Evolutionary conservation across 192 early-diverging fungal species (phyloP).

Genomic region (Fimicolochytrium jonesii): DNA sequence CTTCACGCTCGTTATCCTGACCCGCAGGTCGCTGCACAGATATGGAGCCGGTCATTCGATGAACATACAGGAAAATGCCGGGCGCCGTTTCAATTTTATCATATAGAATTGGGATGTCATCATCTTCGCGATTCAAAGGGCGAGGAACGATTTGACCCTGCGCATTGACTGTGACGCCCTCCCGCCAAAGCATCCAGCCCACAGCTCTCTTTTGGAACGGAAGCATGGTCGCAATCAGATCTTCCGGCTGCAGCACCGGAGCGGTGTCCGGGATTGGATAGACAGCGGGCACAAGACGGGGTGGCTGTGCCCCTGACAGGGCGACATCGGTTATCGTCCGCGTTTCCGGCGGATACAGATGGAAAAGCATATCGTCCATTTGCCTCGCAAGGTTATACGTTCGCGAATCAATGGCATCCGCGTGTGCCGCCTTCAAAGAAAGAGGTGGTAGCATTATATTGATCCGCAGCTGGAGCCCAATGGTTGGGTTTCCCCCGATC

Average conservation of each 20-base stretch:
- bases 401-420: no score
- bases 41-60: constrained; percentile 4
- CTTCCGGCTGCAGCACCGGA: background rate
- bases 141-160: background rate
- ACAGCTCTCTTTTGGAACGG: constrained; percentile 33
- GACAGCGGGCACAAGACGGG: background rate
- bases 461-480: no score
- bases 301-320: no score
- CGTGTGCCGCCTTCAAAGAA: no score
- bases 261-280: background rate
- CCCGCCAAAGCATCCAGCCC: constrained; percentile 37
- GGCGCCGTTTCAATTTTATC: background rate
- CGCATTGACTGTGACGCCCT: constrained; percentile 4
- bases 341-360: no score
- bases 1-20: background rate
- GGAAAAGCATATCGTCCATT: no score
- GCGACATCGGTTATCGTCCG: no score
- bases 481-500: no score
- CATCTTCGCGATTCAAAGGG: background rate
- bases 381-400: no score
- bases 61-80: background rate
- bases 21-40: background rate
- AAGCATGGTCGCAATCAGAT: constrained; percentile 17
- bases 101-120: constrained; percentile 4
- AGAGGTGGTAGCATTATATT: no score